Evolutionary conservation across 1,284 basidiomycete genomes (phyloP).

Genomic region (Leccinum cinnamomeum): DNA sequence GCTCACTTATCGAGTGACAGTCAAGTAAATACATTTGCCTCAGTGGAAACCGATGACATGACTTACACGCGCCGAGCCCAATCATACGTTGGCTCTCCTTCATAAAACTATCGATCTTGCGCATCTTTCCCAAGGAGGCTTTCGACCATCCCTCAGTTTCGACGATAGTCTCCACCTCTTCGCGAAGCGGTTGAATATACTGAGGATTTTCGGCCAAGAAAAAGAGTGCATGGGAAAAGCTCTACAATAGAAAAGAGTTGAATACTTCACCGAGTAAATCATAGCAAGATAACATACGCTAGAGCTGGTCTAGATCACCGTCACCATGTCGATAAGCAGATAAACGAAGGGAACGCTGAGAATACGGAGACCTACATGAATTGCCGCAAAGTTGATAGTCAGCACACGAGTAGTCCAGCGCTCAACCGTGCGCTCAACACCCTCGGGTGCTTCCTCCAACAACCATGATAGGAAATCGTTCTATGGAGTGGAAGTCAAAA

Average conservation of each 20-base stretch:
- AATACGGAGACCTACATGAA: slow-evolving; percentile 27
- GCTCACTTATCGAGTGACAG: not conserved
- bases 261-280: not conserved
- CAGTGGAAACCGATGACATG: not conserved
- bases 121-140: not conserved
- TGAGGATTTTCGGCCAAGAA: not conserved
- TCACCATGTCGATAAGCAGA: not conserved
- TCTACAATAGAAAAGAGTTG: not conserved
- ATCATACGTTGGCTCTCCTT: not conserved
- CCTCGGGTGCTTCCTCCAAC: slow-evolving; percentile 37
- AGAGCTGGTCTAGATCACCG: slow-evolving; percentile 11
- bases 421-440: slow-evolving; percentile 29
- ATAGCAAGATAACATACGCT: slow-evolving; percentile 4
- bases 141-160: not conserved
- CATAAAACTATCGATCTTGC: not conserved
- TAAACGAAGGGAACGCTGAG: not conserved
- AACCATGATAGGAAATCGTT: slow-evolving; percentile 41
- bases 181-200: not conserved
- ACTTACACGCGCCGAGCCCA: not conserved
- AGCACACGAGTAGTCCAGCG: slow-evolving; percentile 37
- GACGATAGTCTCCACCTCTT: not conserved
- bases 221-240: not conserved
- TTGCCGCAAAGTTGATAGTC: slow-evolving; percentile 39
- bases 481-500: not conserved
- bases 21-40: not conserved